A percentile compares a stretch with the other conserved stretches of the same genome.
Conservation (phyloP, 2,329 filamentous ascomycete genomes). For the Cadophora malorum region DNA sequence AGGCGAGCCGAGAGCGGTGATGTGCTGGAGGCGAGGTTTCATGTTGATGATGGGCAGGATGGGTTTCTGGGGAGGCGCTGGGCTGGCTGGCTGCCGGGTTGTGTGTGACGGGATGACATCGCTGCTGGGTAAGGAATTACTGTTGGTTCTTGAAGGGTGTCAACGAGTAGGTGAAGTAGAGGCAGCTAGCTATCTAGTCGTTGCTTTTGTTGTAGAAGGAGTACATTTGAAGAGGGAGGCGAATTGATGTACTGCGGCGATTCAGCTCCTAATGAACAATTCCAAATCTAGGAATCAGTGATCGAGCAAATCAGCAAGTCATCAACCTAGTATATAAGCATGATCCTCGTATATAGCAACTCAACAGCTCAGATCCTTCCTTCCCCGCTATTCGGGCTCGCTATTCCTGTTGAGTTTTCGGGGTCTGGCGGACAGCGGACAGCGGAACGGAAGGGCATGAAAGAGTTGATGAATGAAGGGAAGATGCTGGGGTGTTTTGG, state of each 20-base stretch:
- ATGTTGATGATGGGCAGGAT: no score
- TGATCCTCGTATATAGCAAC: not conserved
- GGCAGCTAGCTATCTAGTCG: no score
- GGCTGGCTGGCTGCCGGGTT: no score
- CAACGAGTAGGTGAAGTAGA: no score
- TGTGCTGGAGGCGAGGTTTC: constrained; percentile 14
- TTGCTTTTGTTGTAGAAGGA: no score
- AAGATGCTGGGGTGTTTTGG: not conserved
- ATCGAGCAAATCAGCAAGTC: not conserved
- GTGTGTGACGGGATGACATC: not conserved
- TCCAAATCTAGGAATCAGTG: no score
- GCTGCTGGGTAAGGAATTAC: no score
- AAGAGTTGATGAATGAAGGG: not conserved
- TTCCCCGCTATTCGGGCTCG: not conserved
- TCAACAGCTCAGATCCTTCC: not conserved
- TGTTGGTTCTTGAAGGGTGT: no score
- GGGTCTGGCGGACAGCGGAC: not conserved
- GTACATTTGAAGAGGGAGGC: no score
- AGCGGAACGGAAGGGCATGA: not conserved
- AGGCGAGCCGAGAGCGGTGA: not conserved
- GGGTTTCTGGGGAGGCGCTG: not conserved
- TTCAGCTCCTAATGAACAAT: no score
- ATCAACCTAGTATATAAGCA: not conserved
- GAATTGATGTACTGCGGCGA: no score
- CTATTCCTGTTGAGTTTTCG: no score